Base-by-base conservation (phyloP, 2,329 filamentous ascomycete species). In the Trichoderma sp. region DNA sequence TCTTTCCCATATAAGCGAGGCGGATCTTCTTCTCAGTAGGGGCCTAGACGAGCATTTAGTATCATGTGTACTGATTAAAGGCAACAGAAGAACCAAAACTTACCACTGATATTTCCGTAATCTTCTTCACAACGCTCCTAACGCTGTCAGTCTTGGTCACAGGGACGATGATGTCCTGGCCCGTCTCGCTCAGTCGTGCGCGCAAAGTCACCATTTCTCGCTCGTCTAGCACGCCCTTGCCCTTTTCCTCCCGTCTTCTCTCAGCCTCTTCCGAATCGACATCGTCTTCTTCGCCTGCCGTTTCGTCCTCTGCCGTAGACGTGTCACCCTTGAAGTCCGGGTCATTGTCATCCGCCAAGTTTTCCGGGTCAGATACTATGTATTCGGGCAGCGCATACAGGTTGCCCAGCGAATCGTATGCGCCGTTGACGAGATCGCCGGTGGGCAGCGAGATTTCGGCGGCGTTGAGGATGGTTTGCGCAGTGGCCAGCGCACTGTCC, bases 401-500 rank as follows among this genome's bases (percentile, higher is more conserved):
- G 70, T 88, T 89, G 1, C 92, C 92, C 61, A 89, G 82, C 47
- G 87, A 81, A 76, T 94, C 92, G 74, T 93, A 95, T 21, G 85
- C 89, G 11, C 91, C 91, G 68, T 92, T 88, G 49, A 87, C 87
- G 24, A 94, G 79, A 74, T 93, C 86, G 0, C 92, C 92, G 0
- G 90, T 92, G 0, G 92, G 91, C 14, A 94, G 80, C 0, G 91
- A 93, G 37, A 94, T 86, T 29, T 90, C 93, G 10, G 89, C 91
- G 1, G 94, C 94, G 75, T 91, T 88, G 6, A 97, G 81, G 68
- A 97, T 91, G 68, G 86, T 88, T 81, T 97, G 94, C 7, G 94
- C 94, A 2, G 90, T 93, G 33, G 82, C 84, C 10, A 92, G 76
- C 11, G 81, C 76, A 4, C 76, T 75, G 4, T 77, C 78, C 47